Conservation (phyloP, 2,329 filamentous ascomycete species). For the Colletotrichum lindemuthianum region DNA sequence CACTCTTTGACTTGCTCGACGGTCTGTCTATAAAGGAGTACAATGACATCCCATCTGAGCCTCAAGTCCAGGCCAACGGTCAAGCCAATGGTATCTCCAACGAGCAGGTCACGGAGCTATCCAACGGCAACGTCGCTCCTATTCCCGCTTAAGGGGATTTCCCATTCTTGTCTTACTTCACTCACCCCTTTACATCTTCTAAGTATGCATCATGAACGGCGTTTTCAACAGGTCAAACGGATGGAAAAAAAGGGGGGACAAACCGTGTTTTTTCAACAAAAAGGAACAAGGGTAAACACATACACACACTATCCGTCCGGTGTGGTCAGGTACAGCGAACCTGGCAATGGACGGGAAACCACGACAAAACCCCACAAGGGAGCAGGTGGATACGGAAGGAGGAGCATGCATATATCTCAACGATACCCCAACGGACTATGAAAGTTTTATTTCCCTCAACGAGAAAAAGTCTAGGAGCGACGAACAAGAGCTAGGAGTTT, state of each 20-base stretch:
- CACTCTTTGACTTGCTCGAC: constrained; percentile 88
- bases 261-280: constrained; percentile 42
- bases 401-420: constrained; percentile 51
- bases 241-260: constrained; percentile 35
- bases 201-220: constrained; percentile 37
- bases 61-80: constrained; percentile 43
- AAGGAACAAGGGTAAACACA: constrained; percentile 31
- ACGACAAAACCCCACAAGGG: constrained; percentile 38
- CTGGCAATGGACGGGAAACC: background rate
- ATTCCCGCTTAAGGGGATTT: constrained; percentile 34
- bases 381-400: constrained; percentile 34
- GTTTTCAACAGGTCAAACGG: constrained; percentile 37
- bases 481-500: constrained; percentile 31
- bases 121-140: constrained; percentile 33
- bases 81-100: constrained; percentile 33
- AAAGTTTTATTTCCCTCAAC: constrained; percentile 23
- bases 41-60: constrained; percentile 57
- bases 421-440: constrained; percentile 48
- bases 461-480: constrained; percentile 26
- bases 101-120: constrained; percentile 35
- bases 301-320: too few species aligned
- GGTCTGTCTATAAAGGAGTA: constrained; percentile 73
- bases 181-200: constrained; percentile 38
- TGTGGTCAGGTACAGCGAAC: background rate
- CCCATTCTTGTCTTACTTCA: constrained; percentile 37